Conservation (phyloP, 345 rosid species). For the Anacardium occidentale region DNA sequence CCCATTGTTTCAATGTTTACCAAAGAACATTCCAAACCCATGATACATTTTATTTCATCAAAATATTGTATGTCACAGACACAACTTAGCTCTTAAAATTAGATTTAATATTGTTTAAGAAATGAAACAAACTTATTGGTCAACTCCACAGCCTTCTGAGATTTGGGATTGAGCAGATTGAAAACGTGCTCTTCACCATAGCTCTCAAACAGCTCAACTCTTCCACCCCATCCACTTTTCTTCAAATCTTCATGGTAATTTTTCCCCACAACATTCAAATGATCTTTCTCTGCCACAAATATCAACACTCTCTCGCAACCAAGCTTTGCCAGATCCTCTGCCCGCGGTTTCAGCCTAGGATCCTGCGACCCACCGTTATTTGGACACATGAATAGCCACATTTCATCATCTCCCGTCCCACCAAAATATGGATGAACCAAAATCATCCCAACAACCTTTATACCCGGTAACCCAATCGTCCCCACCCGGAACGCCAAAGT, state of each 20-base stretch:
- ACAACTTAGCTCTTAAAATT: no score
- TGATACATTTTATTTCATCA: no score
- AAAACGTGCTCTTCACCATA: slow-evolving; percentile 31
- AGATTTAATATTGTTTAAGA: background rate
- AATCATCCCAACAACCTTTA: slow-evolving; percentile 28
- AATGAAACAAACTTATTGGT: slow-evolving; percentile 21
- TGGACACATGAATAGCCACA: slow-evolving; percentile 46
- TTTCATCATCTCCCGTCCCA: slow-evolving; percentile 33
- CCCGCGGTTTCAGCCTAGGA: slow-evolving; percentile 36
- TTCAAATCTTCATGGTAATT: slow-evolving; percentile 26
- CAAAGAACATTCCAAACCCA: no score
- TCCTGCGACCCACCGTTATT: slow-evolving; percentile 33
- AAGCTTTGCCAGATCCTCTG: slow-evolving; percentile 29
- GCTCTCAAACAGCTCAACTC: slow-evolving; percentile 26
- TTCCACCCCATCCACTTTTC: slow-evolving; percentile 33
- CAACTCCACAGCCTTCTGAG: slow-evolving; percentile 27
- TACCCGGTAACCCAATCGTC: slow-evolving; percentile 18
- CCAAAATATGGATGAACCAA: slow-evolving; percentile 50
- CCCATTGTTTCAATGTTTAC: no score
- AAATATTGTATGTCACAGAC: no score
- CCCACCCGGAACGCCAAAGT: slow-evolving; percentile 32
- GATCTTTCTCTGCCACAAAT: slow-evolving; percentile 39
- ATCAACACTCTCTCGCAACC: slow-evolving; percentile 36
- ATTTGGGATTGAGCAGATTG: slow-evolving; percentile 18
- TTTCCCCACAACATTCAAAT: slow-evolving; percentile 21